Evolutionary conservation across 2,329 filamentous ascomycete species (phyloP).

Genomic region (Boeremia lycopersici): DNA sequence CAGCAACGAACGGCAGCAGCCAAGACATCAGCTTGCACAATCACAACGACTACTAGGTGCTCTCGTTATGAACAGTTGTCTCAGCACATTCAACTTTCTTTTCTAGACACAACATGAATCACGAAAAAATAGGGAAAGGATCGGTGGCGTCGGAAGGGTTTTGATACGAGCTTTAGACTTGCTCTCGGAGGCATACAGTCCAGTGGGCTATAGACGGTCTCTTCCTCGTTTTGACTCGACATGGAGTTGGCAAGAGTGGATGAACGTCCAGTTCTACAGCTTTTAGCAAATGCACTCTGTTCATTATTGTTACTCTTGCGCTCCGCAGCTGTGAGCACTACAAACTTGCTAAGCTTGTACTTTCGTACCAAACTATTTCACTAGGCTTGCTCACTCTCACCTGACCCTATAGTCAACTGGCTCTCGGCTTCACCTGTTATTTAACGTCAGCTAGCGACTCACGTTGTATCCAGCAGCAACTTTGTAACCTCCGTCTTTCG

Average conservation of each 20-base stretch:
- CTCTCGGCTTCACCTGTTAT: too few relatives aligned
- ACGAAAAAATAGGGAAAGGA: slow-evolving; percentile 3
- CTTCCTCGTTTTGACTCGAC: neutral
- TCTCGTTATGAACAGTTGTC: neutral
- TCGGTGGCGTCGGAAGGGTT: slow-evolving; percentile 9
- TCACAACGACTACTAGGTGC: slow-evolving; percentile 47
- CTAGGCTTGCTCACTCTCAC: too few relatives aligned
- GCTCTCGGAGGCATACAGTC: neutral
- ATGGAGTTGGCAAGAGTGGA: neutral
- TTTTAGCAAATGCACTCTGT: neutral
- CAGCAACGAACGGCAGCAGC: slow-evolving; percentile 37
- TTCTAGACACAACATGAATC: slow-evolving; percentile 3
- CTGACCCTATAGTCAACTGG: too few relatives aligned
- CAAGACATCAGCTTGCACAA: slow-evolving; percentile 69
- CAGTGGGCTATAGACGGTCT: slow-evolving; percentile 3
- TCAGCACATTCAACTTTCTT: neutral
- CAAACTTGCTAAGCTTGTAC: too few relatives aligned
- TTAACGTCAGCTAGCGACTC: too few relatives aligned
- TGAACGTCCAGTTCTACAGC: neutral
- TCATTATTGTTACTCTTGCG: neutral
- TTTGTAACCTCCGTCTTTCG: neutral
- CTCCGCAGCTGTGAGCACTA: too few relatives aligned
- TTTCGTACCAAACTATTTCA: too few relatives aligned
- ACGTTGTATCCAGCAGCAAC: neutral
- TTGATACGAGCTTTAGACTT: slow-evolving; percentile 4